phyloP scores from a whole-genome alignment of 2,329 filamentous ascomycete species.

The Monosporascus sp. region DNA sequence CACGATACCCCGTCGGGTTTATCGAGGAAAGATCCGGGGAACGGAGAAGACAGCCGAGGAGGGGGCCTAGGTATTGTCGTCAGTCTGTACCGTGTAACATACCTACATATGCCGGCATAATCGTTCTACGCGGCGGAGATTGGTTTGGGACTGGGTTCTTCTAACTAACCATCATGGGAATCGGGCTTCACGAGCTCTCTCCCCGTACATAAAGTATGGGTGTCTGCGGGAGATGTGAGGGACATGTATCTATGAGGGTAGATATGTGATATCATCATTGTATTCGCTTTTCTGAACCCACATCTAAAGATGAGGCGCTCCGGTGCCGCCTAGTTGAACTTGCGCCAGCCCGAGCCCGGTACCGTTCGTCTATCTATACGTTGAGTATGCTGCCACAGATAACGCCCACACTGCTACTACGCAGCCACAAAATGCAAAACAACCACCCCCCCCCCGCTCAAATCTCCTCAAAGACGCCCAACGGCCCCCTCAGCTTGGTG shows the following conservation, averaged over 20 bases:
- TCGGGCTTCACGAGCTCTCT: background rate
- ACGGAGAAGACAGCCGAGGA: background rate
- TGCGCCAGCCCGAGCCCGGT: background rate
- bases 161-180: too few relatives aligned
- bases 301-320: background rate
- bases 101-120: background rate
- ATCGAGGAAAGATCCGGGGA: background rate
- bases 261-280: background rate
- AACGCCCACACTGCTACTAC: background rate
- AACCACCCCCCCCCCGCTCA: background rate
- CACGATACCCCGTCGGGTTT: background rate
- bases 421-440: background rate
- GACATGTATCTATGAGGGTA: background rate
- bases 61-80: background rate
- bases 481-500: constrained; percentile 59
- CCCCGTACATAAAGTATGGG: background rate
- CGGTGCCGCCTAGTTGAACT: background rate
- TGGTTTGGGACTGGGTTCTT: too few relatives aligned
- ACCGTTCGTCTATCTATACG: background rate
- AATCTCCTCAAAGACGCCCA: constrained; percentile 44
- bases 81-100: background rate
- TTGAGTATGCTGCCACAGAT: background rate
- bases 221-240: background rate
- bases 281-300: background rate
- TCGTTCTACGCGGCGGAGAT: too few relatives aligned